These are phyloP conservation scores for Aspergillus cristatus DNA, from an alignment of 495 filamentous ascomycete genomes.

Conservation along the genomic window DNA sequence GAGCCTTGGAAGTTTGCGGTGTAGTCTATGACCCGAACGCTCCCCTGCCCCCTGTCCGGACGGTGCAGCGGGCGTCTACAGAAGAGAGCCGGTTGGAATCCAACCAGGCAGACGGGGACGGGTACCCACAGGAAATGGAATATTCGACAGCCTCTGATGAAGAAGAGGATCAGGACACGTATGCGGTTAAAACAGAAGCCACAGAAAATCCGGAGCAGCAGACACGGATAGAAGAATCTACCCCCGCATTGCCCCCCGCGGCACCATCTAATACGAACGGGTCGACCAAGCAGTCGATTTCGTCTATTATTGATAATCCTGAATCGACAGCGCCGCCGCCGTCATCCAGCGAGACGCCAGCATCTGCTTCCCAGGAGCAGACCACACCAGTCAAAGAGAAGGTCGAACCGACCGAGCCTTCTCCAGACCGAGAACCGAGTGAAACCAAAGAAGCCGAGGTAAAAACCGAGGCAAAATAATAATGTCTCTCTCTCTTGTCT, in stretches of 20 bases:
- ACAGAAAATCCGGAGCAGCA: constrained; percentile 15
- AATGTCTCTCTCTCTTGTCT: constrained; percentile 1
- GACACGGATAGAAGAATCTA: constrained; percentile 11
- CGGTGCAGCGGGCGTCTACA: constrained; percentile 27
- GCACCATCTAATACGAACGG: constrained; percentile 15
- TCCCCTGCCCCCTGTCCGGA: constrained; percentile 30
- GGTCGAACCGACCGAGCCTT: constrained; percentile 14
- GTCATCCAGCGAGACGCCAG: constrained; percentile 11
- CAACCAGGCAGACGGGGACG: constrained; percentile 21
- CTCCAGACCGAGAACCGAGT: constrained; percentile 19
- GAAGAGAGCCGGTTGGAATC: constrained; percentile 29
- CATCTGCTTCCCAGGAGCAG: constrained; percentile 12
- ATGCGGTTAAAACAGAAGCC: constrained; percentile 24
- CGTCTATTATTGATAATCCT: constrained; percentile 36
- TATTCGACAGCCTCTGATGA: constrained; percentile 31
- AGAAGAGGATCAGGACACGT: constrained; percentile 15
- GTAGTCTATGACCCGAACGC: constrained; percentile 35
- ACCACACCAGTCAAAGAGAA: constrained; percentile 18
- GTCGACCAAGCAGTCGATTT: constrained; percentile 38
- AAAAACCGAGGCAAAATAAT: constrained; percentile 9
- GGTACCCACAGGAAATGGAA: constrained; percentile 23
- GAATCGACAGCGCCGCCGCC: constrained; percentile 13
- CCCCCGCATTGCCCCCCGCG: constrained; percentile 4
- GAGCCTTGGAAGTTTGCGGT: constrained; percentile 38
- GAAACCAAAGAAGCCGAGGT: constrained; percentile 16